phyloP scores from a whole-genome alignment of 805 yeast species.

The Suhomyces sp. region DNA sequence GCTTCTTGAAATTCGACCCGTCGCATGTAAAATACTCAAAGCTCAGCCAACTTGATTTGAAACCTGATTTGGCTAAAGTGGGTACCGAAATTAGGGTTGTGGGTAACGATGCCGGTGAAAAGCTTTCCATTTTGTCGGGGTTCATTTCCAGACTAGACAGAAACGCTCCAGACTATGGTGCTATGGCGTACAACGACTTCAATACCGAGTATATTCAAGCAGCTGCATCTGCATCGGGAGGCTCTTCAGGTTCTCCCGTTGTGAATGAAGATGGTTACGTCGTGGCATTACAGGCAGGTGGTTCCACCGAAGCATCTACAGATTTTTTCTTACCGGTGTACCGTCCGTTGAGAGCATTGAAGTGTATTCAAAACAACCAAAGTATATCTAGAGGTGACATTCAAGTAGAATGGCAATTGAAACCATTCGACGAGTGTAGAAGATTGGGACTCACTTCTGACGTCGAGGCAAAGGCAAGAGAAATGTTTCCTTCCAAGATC shows the following conservation, averaged over 20 bases:
- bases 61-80: conserved; percentile 83
- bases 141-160: conserved; percentile 83
- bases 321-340: conserved; percentile 88
- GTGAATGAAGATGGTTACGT: conserved; percentile 84
- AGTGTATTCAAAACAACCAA: conserved; percentile 56
- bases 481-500: conserved; percentile 64
- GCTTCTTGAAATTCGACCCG: conserved; percentile 80
- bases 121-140: conserved; percentile 83
- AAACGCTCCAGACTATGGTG: conserved; percentile 93
- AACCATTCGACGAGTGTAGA: conserved; percentile 88
- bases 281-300: conserved; percentile 93
- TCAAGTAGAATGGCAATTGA: conserved; percentile 83
- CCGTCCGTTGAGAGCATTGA: conserved; percentile 77
- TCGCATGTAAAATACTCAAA: conserved; percentile 67
- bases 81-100: conserved; percentile 93
- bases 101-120: conserved; percentile 96
- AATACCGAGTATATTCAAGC: conserved; percentile 94
- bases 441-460: conserved; percentile 78
- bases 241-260: conserved; percentile 96
- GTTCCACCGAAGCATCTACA: conserved; percentile 85
- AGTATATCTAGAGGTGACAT: conserved; percentile 86
- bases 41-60: conserved; percentile 60
- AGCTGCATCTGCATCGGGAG: conserved; percentile 94
- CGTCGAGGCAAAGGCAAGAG: conserved; percentile 68
- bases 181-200: conserved; percentile 84